These are phyloP conservation scores for Anacardium occidentale DNA, from an alignment of 345 rosid genomes.

Conservation along the genomic window DNA sequence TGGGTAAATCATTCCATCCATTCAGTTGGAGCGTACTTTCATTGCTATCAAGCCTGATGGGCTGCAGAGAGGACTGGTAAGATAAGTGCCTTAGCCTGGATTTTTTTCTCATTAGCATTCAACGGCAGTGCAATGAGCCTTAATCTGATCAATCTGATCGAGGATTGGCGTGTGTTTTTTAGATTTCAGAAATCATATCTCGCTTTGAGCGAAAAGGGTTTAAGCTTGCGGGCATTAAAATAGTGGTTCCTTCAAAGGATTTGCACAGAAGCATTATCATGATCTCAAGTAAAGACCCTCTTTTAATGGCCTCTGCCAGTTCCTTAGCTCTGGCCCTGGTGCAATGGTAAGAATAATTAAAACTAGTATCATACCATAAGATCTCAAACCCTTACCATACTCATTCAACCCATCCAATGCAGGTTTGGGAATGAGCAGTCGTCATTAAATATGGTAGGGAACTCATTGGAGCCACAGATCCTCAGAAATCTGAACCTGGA, in stretches of 20 bases:
- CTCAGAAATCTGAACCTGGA: constrained; percentile 98
- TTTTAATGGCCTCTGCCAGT: constrained; percentile 84
- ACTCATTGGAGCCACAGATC: constrained; percentile 97
- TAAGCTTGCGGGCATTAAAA: constrained; percentile 89
- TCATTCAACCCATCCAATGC: constrained; percentile 9
- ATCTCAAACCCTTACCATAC: not conserved
- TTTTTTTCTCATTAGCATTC: not conserved
- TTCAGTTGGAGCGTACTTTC: constrained; percentile 88
- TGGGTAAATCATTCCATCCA: not conserved
- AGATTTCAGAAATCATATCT: constrained; percentile 86
- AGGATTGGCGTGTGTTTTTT: no score
- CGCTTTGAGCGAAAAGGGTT: constrained; percentile 97
- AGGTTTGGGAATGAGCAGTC: constrained; percentile 99
- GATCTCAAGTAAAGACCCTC: constrained; percentile 93
- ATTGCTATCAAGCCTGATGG: constrained; percentile 99
- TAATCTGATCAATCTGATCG: no score
- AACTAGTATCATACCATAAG: not conserved
- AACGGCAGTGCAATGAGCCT: no score
- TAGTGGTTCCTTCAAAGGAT: constrained; percentile 74
- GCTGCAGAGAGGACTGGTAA: constrained; percentile 95
- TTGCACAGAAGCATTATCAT: constrained; percentile 89
- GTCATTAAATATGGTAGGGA: constrained; percentile 88
- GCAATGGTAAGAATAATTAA: constrained; percentile 59
- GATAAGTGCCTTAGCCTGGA: constrained; percentile 10
- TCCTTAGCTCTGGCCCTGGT: constrained; percentile 99